Percentiles rank a stretch among this genome's conserved stretches.
phyloP scores from a whole-genome alignment of 2,329 filamentous ascomycete species.

The Plectosphaerella cucumerina region DNA sequence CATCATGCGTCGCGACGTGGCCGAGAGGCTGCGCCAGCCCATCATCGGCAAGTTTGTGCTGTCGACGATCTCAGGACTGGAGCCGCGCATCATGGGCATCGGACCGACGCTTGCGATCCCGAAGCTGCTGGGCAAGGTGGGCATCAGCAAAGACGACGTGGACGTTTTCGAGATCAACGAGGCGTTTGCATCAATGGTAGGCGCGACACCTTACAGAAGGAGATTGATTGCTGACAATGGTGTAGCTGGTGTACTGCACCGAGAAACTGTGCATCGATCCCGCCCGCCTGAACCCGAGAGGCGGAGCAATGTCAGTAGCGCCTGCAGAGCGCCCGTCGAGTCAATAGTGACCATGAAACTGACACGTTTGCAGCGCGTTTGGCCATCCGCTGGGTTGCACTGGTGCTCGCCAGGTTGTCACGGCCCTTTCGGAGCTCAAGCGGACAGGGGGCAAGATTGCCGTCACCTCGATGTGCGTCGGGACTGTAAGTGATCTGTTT shows the following conservation, averaged over 20 bases:
- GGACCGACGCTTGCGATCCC: constrained; percentile 46
- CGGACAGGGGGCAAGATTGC: constrained; percentile 1
- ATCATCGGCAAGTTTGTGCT: constrained; percentile 71
- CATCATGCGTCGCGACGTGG: constrained; percentile 67
- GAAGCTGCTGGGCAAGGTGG: constrained; percentile 30
- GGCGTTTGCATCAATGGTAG: constrained; percentile 70
- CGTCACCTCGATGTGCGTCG: constrained; percentile 7
- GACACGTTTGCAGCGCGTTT: constrained; percentile 5
- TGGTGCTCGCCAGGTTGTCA: constrained; percentile 11
- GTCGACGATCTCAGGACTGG: constrained; percentile 66
- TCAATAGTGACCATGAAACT: background rate
- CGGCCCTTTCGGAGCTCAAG: constrained; percentile 6
- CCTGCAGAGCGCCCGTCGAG: background rate
- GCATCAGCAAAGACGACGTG: constrained; percentile 43
- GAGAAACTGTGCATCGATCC: background rate
- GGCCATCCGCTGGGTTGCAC: constrained; percentile 14
- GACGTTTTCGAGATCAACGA: constrained; percentile 73
- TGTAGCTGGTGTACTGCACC: constrained; percentile 1
- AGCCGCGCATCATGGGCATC: constrained; percentile 72
- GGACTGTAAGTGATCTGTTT: background rate
- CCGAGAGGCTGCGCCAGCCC: constrained; percentile 63
- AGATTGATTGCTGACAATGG: background rate
- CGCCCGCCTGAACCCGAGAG: constrained; percentile 3
- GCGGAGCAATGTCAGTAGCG: constrained; percentile 11
- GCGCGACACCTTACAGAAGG: too few species aligned